Evolutionary conservation across 331 rosid genomes (phyloP), one percentile per base, ranked within the genome.

Genomic region (Spiraea crenata): DNA sequence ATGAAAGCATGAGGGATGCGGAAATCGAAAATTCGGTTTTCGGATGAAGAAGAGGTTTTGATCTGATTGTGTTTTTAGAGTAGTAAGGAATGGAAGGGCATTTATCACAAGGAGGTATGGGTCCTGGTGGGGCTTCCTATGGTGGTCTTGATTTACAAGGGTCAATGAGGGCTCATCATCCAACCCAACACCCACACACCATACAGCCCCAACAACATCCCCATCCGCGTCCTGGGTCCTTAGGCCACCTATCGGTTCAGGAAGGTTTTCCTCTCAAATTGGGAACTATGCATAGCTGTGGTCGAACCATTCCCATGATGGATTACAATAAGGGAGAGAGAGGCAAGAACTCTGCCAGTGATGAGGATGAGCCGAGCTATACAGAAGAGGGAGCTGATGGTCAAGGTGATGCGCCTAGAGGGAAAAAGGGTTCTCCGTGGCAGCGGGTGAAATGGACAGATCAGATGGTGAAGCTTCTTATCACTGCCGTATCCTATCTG

Each of bases 371-470:
- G 76, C 89, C 80, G 0, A 88, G 93, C 80, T 82, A 83, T 79
- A 81, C 71, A 0, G 96, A 93, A 65, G 93, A 88, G 16, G 87
- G 92, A 60, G 57, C 61, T 64, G 96, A 87, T 49, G 85, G 85
- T 69, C 85, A 82, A 31, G 77, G 69, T 57, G 93, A 92, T 73
- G 75, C 13, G 0, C 65, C 65, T 62, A 76, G 79, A 82, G 92
- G 89, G 85, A 88, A 85, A 82, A 92, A 81, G 80, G 86, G 86
- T 13, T 83, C 76, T 0, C 83, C 86, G 5, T 93, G 98, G 98
- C 93, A 90, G 69, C 92, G 96, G n/a, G 90, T 93, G 65, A 88
- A 90, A 78, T 93, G 98, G 98, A 85, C 96, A 3, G 96, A 88
- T 85, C 87, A 84, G 85, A 93, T 90, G 97, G 98, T 93, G 82